A percentile compares a stretch with the other conserved stretches of the same genome.
phyloP scores from a whole-genome alignment of 2,329 filamentous ascomycete species.

The Plenodomus tracheiphilus region DNA sequence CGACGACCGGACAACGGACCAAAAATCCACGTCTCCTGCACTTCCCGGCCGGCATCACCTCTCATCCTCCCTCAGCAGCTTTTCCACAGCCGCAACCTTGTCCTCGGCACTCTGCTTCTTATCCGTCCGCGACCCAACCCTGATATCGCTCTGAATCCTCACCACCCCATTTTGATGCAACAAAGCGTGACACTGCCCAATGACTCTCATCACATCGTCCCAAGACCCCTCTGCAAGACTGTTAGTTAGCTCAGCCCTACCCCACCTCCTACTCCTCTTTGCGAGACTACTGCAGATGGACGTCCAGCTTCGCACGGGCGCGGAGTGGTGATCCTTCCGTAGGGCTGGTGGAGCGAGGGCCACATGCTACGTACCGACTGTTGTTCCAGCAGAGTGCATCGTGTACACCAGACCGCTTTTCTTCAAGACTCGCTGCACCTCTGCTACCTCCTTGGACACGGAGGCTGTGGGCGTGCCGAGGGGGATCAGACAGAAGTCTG shows the following conservation, averaged over 20 bases:
- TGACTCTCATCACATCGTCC: constrained; percentile 76
- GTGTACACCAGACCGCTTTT: constrained; percentile 78
- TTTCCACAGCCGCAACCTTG: constrained; percentile 69
- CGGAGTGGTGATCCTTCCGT: neutral
- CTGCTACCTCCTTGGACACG: constrained; percentile 72
- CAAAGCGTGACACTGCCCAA: constrained; percentile 46
- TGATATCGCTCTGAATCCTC: constrained; percentile 85
- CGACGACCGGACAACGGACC: no score
- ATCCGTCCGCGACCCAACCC: constrained; percentile 82
- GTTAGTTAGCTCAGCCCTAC: constrained; percentile 4
- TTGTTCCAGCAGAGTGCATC: constrained; percentile 94
- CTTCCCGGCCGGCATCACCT: neutral
- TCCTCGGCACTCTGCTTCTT: constrained; percentile 81
- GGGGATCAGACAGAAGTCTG: constrained; percentile 90
- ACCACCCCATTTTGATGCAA: constrained; percentile 45
- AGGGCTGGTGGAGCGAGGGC: neutral
- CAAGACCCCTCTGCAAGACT: constrained; percentile 74
- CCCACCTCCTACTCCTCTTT: neutral
- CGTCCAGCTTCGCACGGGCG: constrained; percentile 7
- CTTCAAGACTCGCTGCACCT: constrained; percentile 82
- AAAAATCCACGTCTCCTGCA: neutral
- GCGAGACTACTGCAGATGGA: constrained; percentile 2
- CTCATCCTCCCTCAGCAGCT: constrained; percentile 50
- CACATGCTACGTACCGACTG: constrained; percentile 70
- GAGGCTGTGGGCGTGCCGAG: constrained; percentile 61